phyloP scores from a whole-genome alignment of 2,329 filamentous ascomycete species.

The Daldinia sp. region DNA sequence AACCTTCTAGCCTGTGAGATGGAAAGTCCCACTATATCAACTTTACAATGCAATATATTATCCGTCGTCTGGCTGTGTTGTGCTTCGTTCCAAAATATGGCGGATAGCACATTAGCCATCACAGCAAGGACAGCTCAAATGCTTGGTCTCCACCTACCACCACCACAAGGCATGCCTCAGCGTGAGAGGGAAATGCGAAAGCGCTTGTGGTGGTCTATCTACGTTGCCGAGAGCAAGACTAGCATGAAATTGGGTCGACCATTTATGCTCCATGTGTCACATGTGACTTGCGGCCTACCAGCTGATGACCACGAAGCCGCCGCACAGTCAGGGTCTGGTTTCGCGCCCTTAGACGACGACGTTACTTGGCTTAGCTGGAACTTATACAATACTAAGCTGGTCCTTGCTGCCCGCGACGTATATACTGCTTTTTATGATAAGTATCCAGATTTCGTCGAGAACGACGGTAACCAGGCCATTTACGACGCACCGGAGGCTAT shows the following conservation, averaged over 20 bases:
- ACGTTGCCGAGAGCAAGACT: constrained; percentile 60
- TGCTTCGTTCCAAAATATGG: constrained; percentile 61
- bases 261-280: constrained; percentile 51
- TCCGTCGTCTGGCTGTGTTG: constrained; percentile 59
- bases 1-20: constrained; percentile 57
- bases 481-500: constrained; percentile 44
- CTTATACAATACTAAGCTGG: constrained; percentile 52
- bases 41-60: constrained; percentile 62
- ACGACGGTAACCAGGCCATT: constrained; percentile 9
- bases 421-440: constrained; percentile 54
- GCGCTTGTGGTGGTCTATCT: constrained; percentile 65
- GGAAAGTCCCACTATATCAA: constrained; percentile 60
- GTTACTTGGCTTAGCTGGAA: constrained; percentile 55
- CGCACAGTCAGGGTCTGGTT: constrained; percentile 47
- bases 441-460: constrained; percentile 46
- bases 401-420: constrained; percentile 48
- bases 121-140: constrained; percentile 60
- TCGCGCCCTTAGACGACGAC: constrained; percentile 48
- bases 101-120: constrained; percentile 55
- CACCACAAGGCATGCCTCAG: constrained; percentile 54
- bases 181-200: constrained; percentile 52
- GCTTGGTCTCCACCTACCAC: constrained; percentile 61
- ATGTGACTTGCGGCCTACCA: constrained; percentile 54
- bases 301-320: constrained; percentile 51
- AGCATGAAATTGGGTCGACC: constrained; percentile 61